Evolutionary conservation across 805 yeast genomes (phyloP).

Genomic region (Yamadazyma laniorum): DNA sequence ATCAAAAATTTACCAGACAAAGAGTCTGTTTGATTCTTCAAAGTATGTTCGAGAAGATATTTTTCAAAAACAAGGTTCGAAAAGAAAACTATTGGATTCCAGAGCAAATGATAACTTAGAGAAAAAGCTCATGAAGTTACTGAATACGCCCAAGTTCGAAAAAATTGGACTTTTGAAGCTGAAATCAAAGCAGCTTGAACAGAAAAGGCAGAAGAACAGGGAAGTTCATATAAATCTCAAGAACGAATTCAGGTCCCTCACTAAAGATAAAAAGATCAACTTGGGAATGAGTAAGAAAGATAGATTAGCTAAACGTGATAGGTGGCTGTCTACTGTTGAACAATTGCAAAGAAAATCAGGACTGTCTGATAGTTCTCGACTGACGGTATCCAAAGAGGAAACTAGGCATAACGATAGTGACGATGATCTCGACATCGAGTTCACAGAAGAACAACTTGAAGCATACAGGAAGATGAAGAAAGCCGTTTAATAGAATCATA

Average conservation of each 20-base stretch:
- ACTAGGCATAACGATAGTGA: conserved; percentile 1
- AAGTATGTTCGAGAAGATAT: conserved; percentile 48
- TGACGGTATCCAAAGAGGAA: not conserved
- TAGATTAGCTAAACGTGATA: conserved; percentile 7
- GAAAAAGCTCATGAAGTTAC: conserved; percentile 26
- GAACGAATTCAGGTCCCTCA: conserved; percentile 8
- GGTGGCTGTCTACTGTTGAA: conserved; percentile 9
- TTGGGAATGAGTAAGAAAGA: conserved; percentile 14
- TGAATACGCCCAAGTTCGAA: conserved; percentile 19
- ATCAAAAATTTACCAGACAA: conserved; percentile 20
- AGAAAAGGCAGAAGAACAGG: not conserved
- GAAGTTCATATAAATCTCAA: conserved; percentile 3
- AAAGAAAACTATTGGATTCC: conserved; percentile 29
- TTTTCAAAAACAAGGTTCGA: conserved; percentile 37
- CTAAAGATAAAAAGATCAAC: conserved; percentile 10
- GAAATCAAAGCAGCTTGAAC: conserved; percentile 7
- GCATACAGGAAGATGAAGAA: conserved; percentile 4
- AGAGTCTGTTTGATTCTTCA: conserved; percentile 25
- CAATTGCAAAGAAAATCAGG: not conserved
- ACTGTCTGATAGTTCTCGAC: not conserved
- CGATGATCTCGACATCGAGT: conserved; percentile 12
- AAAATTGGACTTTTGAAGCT: conserved; percentile 19
- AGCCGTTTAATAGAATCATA: too few relatives aligned
- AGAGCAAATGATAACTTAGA: conserved; percentile 34
- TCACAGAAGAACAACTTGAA: conserved; percentile 7